Conservation (phyloP, 192 early-diverging fungal species). For the Backusella mclennaniae region DNA sequence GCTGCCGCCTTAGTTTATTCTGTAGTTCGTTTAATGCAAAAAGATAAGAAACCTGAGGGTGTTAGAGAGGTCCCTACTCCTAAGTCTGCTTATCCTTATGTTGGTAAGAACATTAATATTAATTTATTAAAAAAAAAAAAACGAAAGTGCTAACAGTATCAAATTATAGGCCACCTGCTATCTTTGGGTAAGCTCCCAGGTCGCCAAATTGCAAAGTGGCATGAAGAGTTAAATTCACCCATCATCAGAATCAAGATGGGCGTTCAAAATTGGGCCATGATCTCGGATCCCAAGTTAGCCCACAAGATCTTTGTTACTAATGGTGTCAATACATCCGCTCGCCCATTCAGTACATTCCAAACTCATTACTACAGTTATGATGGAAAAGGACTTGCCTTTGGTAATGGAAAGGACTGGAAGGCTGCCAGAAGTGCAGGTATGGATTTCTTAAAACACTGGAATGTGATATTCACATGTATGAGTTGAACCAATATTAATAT, state of each 20-base stretch:
- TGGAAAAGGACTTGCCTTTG: neutral
- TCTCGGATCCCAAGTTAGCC: neutral
- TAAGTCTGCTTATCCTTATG: conserved; percentile 6
- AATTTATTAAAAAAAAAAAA: neutral
- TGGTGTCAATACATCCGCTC: neutral
- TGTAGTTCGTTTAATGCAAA: neutral
- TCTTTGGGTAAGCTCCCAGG: neutral
- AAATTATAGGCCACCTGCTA: neutral
- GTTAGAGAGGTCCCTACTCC: conserved; percentile 7
- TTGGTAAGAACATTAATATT: neutral
- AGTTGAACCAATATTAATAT: neutral
- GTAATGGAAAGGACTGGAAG: conserved; percentile 4
- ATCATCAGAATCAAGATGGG: conserved; percentile 13
- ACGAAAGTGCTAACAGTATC: neutral
- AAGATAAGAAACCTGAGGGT: neutral
- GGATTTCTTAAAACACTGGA: neutral
- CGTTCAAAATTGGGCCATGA: neutral
- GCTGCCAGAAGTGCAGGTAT: conserved; percentile 6
- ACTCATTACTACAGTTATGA: neutral
- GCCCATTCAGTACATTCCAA: neutral
- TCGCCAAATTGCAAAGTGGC: neutral
- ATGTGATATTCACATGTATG: neutral
- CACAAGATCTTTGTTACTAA: conserved; percentile 12
- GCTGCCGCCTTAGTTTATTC: neutral
- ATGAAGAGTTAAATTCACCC: conserved; percentile 1